Evolutionary conservation across 306 rosid species (phyloP), one percentile per base, ranked within the genome.

Genomic region (Luffa acutangula): DNA sequence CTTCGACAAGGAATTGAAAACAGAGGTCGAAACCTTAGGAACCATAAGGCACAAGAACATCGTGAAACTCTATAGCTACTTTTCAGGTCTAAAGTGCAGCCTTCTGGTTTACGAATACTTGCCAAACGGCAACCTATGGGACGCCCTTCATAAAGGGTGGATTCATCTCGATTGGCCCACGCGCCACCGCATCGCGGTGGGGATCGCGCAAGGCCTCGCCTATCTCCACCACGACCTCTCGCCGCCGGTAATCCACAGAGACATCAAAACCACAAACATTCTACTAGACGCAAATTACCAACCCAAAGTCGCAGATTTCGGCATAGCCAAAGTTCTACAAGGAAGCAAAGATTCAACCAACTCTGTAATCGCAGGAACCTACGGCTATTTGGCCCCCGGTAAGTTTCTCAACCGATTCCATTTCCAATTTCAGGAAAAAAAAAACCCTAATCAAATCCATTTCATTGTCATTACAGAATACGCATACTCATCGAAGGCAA

Each of bases 371-470:
- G 99, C 98, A 0, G 99, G 99, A 41, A 90, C 97, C 10, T 91
- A 87, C 49, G 99, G 99, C 64, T 96, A 96, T 85, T 60, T 96
- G 65, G 99, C 98, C 20, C 98, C 98, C 54, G 99, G 99, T 96
- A 89, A 77, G 69, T 71, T 79, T 66, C 43, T 9, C 4, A 17
- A 31, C 34, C 46, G 3, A 74, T 34, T 74, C 0, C 14, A 25
- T 25, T 73, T 4, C 18, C 9, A 70, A 42, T 42, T 42, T 4
- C 75, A 42, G 48, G 3, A 39, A 18, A n/a, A 69, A 8, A 39
- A 18, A n/a, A 69, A 42, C 54, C 37, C 75, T 2, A 41, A 25
- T 25, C 31, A 25, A 25, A 25, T 25, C 31, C 31, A 25, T 66
- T 66, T 39, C 49, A 9, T 15, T 66, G 41, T 63, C 11, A 74